Evolutionary conservation across 2,329 filamentous ascomycete genomes (phyloP).

Genomic region (Metarhizium humberi): DNA sequence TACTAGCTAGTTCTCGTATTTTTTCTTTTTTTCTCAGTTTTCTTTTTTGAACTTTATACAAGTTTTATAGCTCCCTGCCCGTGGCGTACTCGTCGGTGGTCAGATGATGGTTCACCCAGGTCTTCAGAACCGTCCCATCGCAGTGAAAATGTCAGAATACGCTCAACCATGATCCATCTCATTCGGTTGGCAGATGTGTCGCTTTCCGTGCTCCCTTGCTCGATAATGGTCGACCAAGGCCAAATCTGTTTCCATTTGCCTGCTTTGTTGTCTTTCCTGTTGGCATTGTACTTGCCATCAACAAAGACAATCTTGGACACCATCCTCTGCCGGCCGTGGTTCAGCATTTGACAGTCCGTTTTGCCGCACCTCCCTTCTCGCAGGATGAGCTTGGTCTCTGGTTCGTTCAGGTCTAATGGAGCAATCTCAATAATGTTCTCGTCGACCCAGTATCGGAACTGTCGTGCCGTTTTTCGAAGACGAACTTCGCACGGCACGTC

Average conservation of each 20-base stretch:
- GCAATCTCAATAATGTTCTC: slow-evolving; percentile 29
- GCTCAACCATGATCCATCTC: slow-evolving; percentile 29
- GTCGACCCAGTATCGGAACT: slow-evolving; percentile 29
- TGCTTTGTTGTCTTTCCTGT: slow-evolving; percentile 11
- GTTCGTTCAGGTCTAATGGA: slow-evolving; percentile 22
- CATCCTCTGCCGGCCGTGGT: slow-evolving; percentile 24
- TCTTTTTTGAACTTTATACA: neutral
- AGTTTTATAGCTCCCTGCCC: neutral
- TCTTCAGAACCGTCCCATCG: slow-evolving; percentile 23
- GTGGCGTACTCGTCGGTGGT: slow-evolving; percentile 7
- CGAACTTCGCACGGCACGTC: slow-evolving; percentile 19
- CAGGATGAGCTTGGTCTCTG: slow-evolving; percentile 23
- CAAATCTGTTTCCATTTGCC: slow-evolving; percentile 22
- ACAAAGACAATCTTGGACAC: slow-evolving; percentile 28
- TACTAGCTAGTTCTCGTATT: too few relatives aligned
- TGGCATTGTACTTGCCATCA: slow-evolving; percentile 21
- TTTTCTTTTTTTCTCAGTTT: too few relatives aligned
- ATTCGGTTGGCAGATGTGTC: slow-evolving; percentile 21
- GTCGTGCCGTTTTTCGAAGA: slow-evolving; percentile 22
- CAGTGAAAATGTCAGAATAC: slow-evolving; percentile 27
- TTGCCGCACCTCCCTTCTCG: slow-evolving; percentile 25
- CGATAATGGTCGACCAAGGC: slow-evolving; percentile 21
- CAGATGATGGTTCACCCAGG: slow-evolving; percentile 12
- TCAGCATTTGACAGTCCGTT: slow-evolving; percentile 24
- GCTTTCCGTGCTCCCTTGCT: slow-evolving; percentile 15